Evolutionary conservation across 305 asterid species (phyloP), one percentile per base, ranked within the genome.

Genomic region (Solanum hybrid): DNA sequence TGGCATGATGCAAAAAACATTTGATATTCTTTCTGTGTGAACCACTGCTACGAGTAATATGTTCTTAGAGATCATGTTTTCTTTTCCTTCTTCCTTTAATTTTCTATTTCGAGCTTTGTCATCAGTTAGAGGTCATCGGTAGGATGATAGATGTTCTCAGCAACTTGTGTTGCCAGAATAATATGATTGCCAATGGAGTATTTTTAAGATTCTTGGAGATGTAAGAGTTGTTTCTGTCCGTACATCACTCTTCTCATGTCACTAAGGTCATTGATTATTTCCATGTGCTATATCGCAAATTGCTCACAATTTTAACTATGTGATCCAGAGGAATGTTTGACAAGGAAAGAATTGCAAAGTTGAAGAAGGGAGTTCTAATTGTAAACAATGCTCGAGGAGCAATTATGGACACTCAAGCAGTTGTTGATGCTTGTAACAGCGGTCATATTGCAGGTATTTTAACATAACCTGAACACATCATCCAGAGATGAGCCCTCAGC

Each of bases 331-430:
- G 98, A 89, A 89, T 97, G 99, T 97, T 97, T 51, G 88, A 97
- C 93, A 97, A 94, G 91, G 96, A 95, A 5, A 96, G 84, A 94
- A 97, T 97, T 84, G 96, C 97, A 4, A 96, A 95, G 96, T 93
- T 96, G 24, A 97, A 97, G 91, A 96, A 95, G 94, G 99, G 99
- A 20, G 99, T 96, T 88, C 89, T 96, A 15, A 95, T 97, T 31
- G 98, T 97, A 90, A 97, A 97, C 95, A 97, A 97, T 79, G 99
- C 99, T 77, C 93, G 99, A 93, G 99, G 99, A 51, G 99, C 99
- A 36, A 95, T 96, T 91, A 97, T 97, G 99, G 99, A 97, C 92
- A 95, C 99, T 17, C 99, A 97, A 92, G 99, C 99, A 75, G 99
- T 97, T 86, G 98, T 81, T 22, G 98, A 97, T 92, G 99, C 98